phyloP scores from a whole-genome alignment of 2,329 filamentous ascomycete species.

The Diaporthe sp. region DNA sequence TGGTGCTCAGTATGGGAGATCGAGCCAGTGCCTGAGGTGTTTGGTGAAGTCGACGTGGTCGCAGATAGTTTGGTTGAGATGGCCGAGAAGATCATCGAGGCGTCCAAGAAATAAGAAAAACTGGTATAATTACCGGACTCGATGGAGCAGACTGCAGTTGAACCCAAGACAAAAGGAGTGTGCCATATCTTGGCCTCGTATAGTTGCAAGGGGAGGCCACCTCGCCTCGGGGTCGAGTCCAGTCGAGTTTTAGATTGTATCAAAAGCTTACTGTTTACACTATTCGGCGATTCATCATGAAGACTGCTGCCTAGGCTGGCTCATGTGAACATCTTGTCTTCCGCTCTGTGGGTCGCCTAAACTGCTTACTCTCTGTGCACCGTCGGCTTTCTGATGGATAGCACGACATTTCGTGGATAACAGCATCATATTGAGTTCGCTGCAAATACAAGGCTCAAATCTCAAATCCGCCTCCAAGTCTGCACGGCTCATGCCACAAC shows the following conservation, averaged over 20 bases:
- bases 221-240: not conserved
- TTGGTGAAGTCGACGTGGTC: slow-evolving; percentile 62
- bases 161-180: too few species aligned
- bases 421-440: not conserved
- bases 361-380: too few species aligned
- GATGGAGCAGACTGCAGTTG: not conserved
- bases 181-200: too few species aligned
- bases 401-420: not conserved
- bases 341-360: not conserved
- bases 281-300: not conserved
- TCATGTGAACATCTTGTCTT: not conserved
- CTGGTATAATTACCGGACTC: not conserved
- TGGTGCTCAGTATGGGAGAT: slow-evolving; percentile 65
- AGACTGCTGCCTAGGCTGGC: not conserved
- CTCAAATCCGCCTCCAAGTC: not conserved
- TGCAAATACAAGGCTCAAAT: not conserved
- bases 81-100: slow-evolving; percentile 52
- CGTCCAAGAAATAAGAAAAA: slow-evolving; percentile 32
- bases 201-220: not conserved
- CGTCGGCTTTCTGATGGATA: not conserved
- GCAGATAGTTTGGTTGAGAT: slow-evolving; percentile 57
- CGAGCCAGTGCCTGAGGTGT: slow-evolving; percentile 60
- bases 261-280: not conserved
- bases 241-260: not conserved
- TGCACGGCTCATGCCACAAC: too few species aligned